Percentiles rank a stretch among this genome's conserved stretches.
These are phyloP conservation scores for Phytophthora pisi DNA, from an alignment of 352 stramenopile genomes.

Conservation along the genomic window DNA sequence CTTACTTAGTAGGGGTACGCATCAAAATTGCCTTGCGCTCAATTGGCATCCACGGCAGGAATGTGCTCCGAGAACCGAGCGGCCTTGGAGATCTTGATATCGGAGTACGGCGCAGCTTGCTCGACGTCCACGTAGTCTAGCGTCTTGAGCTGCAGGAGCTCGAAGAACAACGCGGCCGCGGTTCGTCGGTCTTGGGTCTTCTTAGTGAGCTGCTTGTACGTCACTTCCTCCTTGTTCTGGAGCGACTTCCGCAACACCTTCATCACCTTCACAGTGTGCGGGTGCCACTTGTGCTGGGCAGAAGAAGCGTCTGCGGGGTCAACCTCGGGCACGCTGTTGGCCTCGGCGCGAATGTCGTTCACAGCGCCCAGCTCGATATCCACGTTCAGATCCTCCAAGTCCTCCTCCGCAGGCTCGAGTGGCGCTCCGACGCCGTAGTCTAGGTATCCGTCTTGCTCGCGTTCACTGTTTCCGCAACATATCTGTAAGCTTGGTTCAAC, in stretches of 20 bases:
- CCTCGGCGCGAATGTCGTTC: conserved; percentile 78
- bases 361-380: conserved; percentile 83
- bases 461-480: conserved; percentile 32
- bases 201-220: conserved; percentile 88
- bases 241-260: conserved; percentile 83
- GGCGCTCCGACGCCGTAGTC: conserved; percentile 65
- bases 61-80: conserved; percentile 76
- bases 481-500: not conserved
- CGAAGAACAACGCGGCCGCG: conserved; percentile 95
- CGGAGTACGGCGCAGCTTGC: conserved; percentile 92
- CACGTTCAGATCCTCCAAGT: conserved; percentile 73
- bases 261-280: conserved; percentile 97
- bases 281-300: conserved; percentile 96
- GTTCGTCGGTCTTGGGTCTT: conserved; percentile 86
- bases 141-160: conserved; percentile 98
- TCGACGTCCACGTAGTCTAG: conserved; percentile 97
- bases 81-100: conserved; percentile 92
- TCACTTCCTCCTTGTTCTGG: conserved; percentile 78
- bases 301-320: conserved; percentile 48
- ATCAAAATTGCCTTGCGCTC: conserved; percentile 32
- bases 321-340: conserved; percentile 40
- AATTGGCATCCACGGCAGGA: conserved; percentile 64
- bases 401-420: conserved; percentile 55
- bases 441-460: conserved; percentile 38
- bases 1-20: conserved; percentile 28